phyloP scores from a whole-genome alignment of 106 monocot genomes.

The Allium sativum region DNA sequence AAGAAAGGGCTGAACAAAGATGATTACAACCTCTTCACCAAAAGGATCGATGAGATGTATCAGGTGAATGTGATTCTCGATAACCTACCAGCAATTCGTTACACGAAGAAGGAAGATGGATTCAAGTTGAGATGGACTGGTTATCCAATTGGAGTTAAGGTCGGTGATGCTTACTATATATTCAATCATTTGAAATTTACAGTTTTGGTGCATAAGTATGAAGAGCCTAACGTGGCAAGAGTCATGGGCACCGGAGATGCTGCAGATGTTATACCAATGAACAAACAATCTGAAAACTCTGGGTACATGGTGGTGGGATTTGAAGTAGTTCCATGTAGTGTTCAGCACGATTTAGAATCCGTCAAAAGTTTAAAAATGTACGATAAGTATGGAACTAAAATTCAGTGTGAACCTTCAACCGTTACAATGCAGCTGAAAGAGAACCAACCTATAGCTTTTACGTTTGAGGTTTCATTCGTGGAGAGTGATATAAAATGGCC shows the following conservation, averaged over 20 bases:
- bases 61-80: constrained; percentile 73
- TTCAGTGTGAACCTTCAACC: constrained; percentile 32
- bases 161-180: constrained; percentile 21
- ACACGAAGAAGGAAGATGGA: constrained; percentile 29
- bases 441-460: constrained; percentile 30
- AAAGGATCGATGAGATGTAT: constrained; percentile 63
- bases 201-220: constrained; percentile 44
- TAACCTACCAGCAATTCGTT: constrained; percentile 65
- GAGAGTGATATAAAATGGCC: constrained; percentile 49
- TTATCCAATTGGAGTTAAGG: constrained; percentile 44
- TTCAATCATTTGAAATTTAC: constrained; percentile 55
- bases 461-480: constrained; percentile 39
- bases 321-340: constrained; percentile 48
- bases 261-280: neutral
- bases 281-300: constrained; percentile 1
- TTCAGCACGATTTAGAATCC: constrained; percentile 21
- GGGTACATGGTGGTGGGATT: constrained; percentile 55
- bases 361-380: constrained; percentile 32
- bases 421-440: constrained; percentile 38
- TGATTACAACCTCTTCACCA: constrained; percentile 30
- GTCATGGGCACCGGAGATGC: constrained; percentile 12
- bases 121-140: constrained; percentile 44
- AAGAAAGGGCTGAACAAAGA: constrained; percentile 22
- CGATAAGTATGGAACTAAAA: constrained; percentile 23
- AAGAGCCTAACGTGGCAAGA: constrained; percentile 36